phyloP scores from a whole-genome alignment of 2,329 filamentous ascomycete genomes.

The Microdochium paspali region DNA sequence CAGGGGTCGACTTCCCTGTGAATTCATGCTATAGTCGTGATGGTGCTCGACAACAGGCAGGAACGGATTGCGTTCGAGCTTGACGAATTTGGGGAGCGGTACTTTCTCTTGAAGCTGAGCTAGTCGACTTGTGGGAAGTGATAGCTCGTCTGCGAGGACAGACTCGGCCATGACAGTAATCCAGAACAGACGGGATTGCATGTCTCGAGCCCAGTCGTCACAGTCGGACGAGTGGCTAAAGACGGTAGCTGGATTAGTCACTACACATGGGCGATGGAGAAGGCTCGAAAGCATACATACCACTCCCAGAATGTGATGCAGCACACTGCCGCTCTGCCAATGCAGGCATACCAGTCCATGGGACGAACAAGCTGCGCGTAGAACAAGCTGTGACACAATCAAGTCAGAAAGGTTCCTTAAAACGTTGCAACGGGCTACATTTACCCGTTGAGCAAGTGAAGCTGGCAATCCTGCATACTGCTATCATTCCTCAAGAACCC shows the following conservation, averaged over 20 bases:
- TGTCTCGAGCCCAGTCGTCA: conserved; percentile 43
- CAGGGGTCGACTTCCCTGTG: conserved; percentile 19
- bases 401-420: background rate
- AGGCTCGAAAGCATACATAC: conserved; percentile 11
- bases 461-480: conserved; percentile 39
- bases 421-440: background rate
- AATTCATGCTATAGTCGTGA: conserved; percentile 26
- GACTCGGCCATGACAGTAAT: conserved; percentile 46
- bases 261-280: background rate
- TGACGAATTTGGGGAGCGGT: conserved; percentile 39
- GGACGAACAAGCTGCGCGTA: conserved; percentile 42
- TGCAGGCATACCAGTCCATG: conserved; percentile 43
- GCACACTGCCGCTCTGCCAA: conserved; percentile 39
- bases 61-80: conserved; percentile 2
- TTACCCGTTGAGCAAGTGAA: conserved; percentile 37
- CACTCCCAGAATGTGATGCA: conserved; percentile 37
- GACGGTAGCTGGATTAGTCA: conserved; percentile 2
- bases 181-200: conserved; percentile 46
- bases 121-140: conserved; percentile 39
- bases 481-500: conserved; percentile 41
- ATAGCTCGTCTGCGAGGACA: conserved; percentile 43
- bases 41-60: conserved; percentile 6
- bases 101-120: conserved; percentile 40
- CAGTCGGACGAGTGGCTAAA: conserved; percentile 26
- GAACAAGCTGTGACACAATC: conserved; percentile 4